These are phyloP conservation scores for Graphilbum ipis-grandicollis DNA, from an alignment of 2,329 filamentous ascomycete species.

Conservation along the genomic window DNA sequence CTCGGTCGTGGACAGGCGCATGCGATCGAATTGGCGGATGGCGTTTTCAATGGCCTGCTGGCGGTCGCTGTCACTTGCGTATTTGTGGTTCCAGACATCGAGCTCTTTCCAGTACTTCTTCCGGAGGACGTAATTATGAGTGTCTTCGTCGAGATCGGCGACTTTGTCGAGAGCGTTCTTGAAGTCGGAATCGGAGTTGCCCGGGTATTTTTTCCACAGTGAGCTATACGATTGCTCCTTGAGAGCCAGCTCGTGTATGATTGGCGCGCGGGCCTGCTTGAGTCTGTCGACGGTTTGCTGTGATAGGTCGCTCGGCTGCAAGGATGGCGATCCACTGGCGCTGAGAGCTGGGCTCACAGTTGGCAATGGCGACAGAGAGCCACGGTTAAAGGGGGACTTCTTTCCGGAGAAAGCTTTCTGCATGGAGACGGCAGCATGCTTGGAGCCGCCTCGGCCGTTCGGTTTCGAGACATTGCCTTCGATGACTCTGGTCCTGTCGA, in stretches of 20 bases:
- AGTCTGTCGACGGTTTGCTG: constrained; percentile 34
- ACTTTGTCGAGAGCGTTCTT: constrained; percentile 38
- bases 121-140: constrained; percentile 36
- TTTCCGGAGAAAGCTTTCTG: constrained; percentile 9
- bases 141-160: constrained; percentile 29
- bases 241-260: constrained; percentile 45
- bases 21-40: constrained; percentile 39
- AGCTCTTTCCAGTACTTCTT: constrained; percentile 45
- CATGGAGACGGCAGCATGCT: constrained; percentile 9
- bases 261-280: constrained; percentile 23
- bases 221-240: constrained; percentile 31
- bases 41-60: constrained; percentile 45
- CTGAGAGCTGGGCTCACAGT: constrained; percentile 39
- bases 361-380: constrained; percentile 20
- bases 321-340: constrained; percentile 33
- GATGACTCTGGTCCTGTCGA: constrained; percentile 20
- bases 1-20: constrained; percentile 36
- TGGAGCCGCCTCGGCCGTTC: constrained; percentile 7
- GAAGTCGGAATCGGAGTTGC: constrained; percentile 33
- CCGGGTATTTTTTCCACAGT: constrained; percentile 30
- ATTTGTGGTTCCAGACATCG: constrained; percentile 45
- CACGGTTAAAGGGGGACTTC: constrained; percentile 7
- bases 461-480: constrained; percentile 13
- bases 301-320: constrained; percentile 30
- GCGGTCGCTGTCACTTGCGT: constrained; percentile 33